These are phyloP conservation scores for Eutrema yunnanense DNA, from an alignment of 345 rosid species.

Conservation along the genomic window DNA sequence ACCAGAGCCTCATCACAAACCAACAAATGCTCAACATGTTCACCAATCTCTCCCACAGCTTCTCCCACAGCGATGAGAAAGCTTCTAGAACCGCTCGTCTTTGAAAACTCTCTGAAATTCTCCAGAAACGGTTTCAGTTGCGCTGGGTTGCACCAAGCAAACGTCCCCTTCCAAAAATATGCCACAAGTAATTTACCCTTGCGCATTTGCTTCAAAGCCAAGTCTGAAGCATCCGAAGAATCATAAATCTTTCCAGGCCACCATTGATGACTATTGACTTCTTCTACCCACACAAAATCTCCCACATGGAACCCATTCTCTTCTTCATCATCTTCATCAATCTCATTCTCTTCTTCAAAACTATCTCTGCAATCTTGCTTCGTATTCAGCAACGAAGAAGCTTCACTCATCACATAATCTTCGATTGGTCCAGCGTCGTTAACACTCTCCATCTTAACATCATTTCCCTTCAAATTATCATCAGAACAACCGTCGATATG, in stretches of 20 bases:
- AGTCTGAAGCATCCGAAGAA: conserved; percentile 58
- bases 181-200: conserved; percentile 61
- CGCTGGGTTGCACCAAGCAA: conserved; percentile 70
- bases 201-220: conserved; percentile 46
- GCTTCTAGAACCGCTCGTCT: conserved; percentile 42
- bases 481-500: conserved; percentile 1
- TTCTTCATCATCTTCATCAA: not conserved
- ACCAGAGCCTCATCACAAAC: conserved; percentile 37
- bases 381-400: conserved; percentile 33
- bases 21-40: conserved; percentile 47
- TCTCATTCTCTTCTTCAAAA: conserved; percentile 2
- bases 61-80: conserved; percentile 49
- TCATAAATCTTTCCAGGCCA: conserved; percentile 89
- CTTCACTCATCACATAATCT: conserved; percentile 56
- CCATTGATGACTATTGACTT: conserved; percentile 71
- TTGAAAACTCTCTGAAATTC: conserved; percentile 53
- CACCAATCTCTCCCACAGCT: conserved; percentile 56
- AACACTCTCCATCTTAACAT: conserved; percentile 5
- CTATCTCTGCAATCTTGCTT: not conserved
- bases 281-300: conserved; percentile 76
- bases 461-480: not conserved
- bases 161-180: conserved; percentile 62
- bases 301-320: conserved; percentile 46
- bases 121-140: conserved; percentile 67
- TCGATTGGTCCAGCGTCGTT: conserved; percentile 30